Base-by-base conservation (phyloP, 306 rosid species). In the Pterocarpus santalinus region DNA sequence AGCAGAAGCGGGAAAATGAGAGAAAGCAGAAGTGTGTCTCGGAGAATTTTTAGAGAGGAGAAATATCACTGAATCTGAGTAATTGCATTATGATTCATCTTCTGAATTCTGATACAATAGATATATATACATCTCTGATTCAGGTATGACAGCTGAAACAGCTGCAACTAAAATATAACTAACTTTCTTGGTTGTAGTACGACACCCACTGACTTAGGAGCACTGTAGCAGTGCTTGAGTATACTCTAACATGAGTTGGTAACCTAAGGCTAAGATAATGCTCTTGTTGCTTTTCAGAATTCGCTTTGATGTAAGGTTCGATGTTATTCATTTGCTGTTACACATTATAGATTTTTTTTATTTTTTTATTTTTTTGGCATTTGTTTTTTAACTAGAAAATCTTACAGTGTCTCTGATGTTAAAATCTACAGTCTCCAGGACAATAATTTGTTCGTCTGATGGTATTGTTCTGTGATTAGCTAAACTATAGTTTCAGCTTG, bases 391-490 rank as follows among this genome's bases (percentile, higher is more conserved):
- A 8, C 17, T 16, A 43, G 77, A 73, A 85, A 32, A 46, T 63
- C 43, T 61, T 57, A 10, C 3, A 6, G 11, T 0, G 46, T 66
- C 16, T 56, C 69, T 76, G 69, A 84, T 53, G 60, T 44, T 73
- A 61, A 53, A 73, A 61, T 65, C n/a, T 39, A 53, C 81, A 43
- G 1, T 10, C 75, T 84, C 65, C 90, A 95, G 99, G 99, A 93
- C 17, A 90, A 92, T 79, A 91, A 93, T 84, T 72, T 95, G 82
- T 74, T 91, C 1, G 28, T 22, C 28, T 22, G 28, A 22, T 22
- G 28, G 0, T 22, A 22, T 22, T 22, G 28, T 22, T 22, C 28
- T 22, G 28, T 22, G 28, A 22, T 22, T 22, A 22, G 28, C 28
- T 22, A 22, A 22, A 22, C 28, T 22, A 22, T 22, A 0, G 28